A percentile compares a stretch with the other conserved stretches of the same genome.
These are phyloP conservation scores for Kazachstania taianensis DNA, from an alignment of 805 yeast genomes.

Conservation along the genomic window DNA sequence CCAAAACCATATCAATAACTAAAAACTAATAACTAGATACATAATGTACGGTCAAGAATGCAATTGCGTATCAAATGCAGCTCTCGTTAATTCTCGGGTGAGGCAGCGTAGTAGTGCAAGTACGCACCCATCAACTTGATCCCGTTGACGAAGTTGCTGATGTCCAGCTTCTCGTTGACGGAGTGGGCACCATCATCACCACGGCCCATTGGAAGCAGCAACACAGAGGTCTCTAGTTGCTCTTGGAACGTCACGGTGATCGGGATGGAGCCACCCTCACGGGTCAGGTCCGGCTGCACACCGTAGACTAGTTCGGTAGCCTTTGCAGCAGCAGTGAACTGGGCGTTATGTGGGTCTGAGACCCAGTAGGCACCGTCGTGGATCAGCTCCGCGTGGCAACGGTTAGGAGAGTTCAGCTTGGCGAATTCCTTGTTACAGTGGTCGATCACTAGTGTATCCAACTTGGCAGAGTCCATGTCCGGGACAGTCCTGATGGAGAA, in stretches of 20 bases:
- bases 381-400: slow-evolving; percentile 57
- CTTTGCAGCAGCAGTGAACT: slow-evolving; percentile 85
- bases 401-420: slow-evolving; percentile 68
- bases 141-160: slow-evolving; percentile 85
- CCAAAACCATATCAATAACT: too few species aligned
- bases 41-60: too few species aligned
- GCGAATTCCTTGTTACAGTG: slow-evolving; percentile 59
- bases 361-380: slow-evolving; percentile 98
- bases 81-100: slow-evolving; percentile 16
- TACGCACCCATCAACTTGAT: slow-evolving; percentile 89
- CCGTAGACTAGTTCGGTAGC: slow-evolving; percentile 95
- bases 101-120: slow-evolving; percentile 68
- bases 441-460: slow-evolving; percentile 66
- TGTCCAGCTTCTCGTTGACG: slow-evolving; percentile 87
- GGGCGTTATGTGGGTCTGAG: slow-evolving; percentile 83
- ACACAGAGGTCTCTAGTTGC: slow-evolving; percentile 71
- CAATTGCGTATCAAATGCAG: too few species aligned
- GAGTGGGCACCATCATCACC: slow-evolving; percentile 99
- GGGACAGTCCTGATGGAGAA: slow-evolving; percentile 98
- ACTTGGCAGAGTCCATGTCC: slow-evolving; percentile 68
- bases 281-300: slow-evolving; percentile 89
- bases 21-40: too few species aligned
- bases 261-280: slow-evolving; percentile 99
- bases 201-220: slow-evolving; percentile 93
- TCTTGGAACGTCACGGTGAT: slow-evolving; percentile 90